Evolutionary conservation across 768 basidiomycete species (phyloP).

Genomic region (Collybia mongolica): DNA sequence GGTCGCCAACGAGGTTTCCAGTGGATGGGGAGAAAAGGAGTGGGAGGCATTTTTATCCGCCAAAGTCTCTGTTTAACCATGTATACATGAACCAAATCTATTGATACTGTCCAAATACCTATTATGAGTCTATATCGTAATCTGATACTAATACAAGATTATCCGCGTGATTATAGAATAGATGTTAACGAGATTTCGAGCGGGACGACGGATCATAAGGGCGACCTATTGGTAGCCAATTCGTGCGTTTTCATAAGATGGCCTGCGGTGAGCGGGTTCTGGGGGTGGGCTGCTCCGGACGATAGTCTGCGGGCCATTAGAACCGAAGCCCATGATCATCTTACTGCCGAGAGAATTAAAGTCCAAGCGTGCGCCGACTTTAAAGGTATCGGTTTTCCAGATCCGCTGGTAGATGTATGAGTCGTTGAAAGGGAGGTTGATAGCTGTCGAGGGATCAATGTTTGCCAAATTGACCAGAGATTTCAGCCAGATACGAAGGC

Average conservation of each 20-base stretch:
- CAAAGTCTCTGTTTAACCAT: conserved; percentile 46
- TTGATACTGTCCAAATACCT: background rate
- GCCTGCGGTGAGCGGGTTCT: background rate
- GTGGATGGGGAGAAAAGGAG: conserved; percentile 78
- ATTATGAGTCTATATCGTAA: background rate
- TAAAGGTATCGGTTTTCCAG: conserved; percentile 64
- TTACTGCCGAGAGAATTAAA: conserved; percentile 50
- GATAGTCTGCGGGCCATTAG: conserved; percentile 38
- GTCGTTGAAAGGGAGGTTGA: conserved; percentile 39
- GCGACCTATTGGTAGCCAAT: conserved; percentile 9
- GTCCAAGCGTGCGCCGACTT: conserved; percentile 54
- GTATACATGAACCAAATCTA: background rate
- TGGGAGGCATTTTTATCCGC: conserved; percentile 75
- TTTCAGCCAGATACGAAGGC: conserved; percentile 63
- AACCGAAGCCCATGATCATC: conserved; percentile 48
- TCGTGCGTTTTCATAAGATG: conserved; percentile 10
- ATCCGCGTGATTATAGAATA: no score
- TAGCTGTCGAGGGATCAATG: conserved; percentile 25
- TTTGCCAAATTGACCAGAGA: conserved; percentile 35
- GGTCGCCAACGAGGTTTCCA: conserved; percentile 69
- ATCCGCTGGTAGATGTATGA: conserved; percentile 63
- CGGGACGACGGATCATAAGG: no score
- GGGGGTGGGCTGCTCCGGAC: conserved; percentile 13
- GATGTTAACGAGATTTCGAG: no score
- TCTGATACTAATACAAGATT: background rate